Base-by-base conservation (phyloP, 208 protist species). In the Crithidia fasciculata region DNA sequence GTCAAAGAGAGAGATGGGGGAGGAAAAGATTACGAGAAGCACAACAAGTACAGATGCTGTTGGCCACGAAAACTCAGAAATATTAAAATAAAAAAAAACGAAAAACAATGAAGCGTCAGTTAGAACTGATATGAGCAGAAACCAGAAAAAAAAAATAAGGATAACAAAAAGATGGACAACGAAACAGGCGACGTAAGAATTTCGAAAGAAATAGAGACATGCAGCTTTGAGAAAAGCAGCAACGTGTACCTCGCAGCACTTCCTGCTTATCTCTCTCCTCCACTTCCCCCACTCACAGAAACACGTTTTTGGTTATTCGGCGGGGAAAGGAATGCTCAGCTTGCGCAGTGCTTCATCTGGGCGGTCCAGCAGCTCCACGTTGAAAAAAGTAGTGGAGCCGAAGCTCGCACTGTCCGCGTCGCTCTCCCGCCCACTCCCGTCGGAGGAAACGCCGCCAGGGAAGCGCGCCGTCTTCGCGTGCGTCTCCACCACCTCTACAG, bases 291-390 rank as follows among this genome's bases (percentile, higher is more conserved):
- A 45, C 57, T 45, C 5, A 8, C 44, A 28, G 1, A 28, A 28
- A 28, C 28, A 28, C 28, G 28, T 28, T 28, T 28, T 28, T 28
- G 28, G 28, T 28, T 28, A 28, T 28, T 28, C 28, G 9, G 63
- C 47, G 8, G 9, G n/a, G 43, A 67, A 72, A 16, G 63, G 61
- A 5, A 43, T 6, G 13, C 15, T 57, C 8, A 87, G 37, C 3
- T 80, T 39, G 37, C 70, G 56, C 7, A 83, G 82, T 5, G 82
- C 88, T 54, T 91, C 82, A 13, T 89, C 62, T 6, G 84, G 83
- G 6, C 85, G 40, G 19, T 77, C 53, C 10, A 93, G 60, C n/a
- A 80, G 81, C 59, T 84, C 84, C 8, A 93, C 88, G 66, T 93
- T 93, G 65, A 77, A 91, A 2, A 87, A 40, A 36, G 9, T 28